Conservation (phyloP, 139 green algal genomes). For the Spirogloea muscicola region DNA sequence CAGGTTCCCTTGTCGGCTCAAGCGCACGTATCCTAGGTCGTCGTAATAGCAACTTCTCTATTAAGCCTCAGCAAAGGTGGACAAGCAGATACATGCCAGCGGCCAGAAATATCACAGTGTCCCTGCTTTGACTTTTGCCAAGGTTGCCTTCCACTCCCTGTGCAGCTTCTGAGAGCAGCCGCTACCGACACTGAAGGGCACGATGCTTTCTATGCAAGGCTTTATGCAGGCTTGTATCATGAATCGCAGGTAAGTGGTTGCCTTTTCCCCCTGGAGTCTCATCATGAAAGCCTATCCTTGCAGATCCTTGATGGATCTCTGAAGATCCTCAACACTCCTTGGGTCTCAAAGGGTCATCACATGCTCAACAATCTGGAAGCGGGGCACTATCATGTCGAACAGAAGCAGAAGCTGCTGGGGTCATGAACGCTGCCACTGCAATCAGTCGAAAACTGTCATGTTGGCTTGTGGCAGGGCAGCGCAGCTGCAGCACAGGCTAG, state of each 20-base stretch:
- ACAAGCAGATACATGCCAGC: constrained; percentile 4
- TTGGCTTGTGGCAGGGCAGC: not conserved
- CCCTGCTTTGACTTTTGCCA: too few relatives aligned
- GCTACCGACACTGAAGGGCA: constrained; percentile 26
- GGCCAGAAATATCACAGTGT: too few relatives aligned
- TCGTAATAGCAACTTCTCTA: not conserved
- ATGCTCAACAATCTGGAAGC: constrained; percentile 14
- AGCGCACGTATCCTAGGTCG: not conserved
- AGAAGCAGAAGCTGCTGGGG: too few relatives aligned
- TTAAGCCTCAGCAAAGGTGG: not conserved
- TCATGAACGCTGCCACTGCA: too few relatives aligned
- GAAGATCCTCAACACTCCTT: not conserved
- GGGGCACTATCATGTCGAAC: too few relatives aligned
- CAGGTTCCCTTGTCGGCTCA: not conserved
- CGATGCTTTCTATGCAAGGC: constrained; percentile 68
- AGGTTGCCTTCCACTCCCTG: not conserved
- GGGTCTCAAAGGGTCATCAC: not conserved
- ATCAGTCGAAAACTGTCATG: too few relatives aligned
- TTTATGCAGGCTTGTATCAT: constrained; percentile 76
- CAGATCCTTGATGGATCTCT: too few relatives aligned
- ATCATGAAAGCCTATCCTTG: too few relatives aligned
- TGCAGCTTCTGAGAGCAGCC: not conserved
- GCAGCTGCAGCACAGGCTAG: too few relatives aligned
- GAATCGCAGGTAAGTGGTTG: constrained; percentile 51
- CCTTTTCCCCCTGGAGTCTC: too few relatives aligned